Evolutionary conservation across 257 asterid genomes (phyloP).

Genomic region (Plectranthus barbatus): DNA sequence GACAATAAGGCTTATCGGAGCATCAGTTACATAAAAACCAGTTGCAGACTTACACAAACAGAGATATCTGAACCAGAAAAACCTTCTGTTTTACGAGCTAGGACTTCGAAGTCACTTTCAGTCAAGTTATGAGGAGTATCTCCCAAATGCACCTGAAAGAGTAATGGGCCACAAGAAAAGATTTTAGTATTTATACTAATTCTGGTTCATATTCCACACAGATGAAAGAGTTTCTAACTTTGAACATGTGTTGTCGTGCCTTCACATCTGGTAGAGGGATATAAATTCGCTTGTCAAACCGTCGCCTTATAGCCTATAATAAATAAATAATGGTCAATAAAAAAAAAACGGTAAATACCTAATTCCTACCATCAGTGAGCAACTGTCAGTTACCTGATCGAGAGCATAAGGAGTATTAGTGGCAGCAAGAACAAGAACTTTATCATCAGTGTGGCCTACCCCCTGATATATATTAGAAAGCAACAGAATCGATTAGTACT

Average conservation of each 20-base stretch:
- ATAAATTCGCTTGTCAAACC: slow-evolving; percentile 94
- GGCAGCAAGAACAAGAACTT: slow-evolving; percentile 98
- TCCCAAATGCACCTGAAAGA: slow-evolving; percentile 67
- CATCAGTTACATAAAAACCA: not conserved
- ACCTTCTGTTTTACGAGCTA: slow-evolving; percentile 64
- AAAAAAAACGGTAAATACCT: too few species aligned
- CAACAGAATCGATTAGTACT: slow-evolving; percentile 11
- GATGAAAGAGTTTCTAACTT: slow-evolving; percentile 36
- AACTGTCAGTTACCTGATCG: slow-evolving; percentile 64
- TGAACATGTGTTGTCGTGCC: slow-evolving; percentile 98
- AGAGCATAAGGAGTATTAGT: slow-evolving; percentile 96
- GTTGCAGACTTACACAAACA: slow-evolving; percentile 53
- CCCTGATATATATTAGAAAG: slow-evolving; percentile 45
- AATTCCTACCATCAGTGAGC: not conserved
- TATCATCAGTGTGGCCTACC: slow-evolving; percentile 94
- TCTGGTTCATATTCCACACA: not conserved
- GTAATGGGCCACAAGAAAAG: not conserved
- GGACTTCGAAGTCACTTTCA: slow-evolving; percentile 60
- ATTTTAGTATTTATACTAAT: not conserved
- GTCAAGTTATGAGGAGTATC: slow-evolving; percentile 68
- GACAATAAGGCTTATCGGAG: not conserved
- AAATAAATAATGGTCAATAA: not conserved
- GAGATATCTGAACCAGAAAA: slow-evolving; percentile 75
- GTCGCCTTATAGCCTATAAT: slow-evolving; percentile 78
- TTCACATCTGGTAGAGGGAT: slow-evolving; percentile 92